These are phyloP conservation scores for Fusarium graminum DNA, from an alignment of 2,329 filamentous ascomycete species.

Conservation along the genomic window DNA sequence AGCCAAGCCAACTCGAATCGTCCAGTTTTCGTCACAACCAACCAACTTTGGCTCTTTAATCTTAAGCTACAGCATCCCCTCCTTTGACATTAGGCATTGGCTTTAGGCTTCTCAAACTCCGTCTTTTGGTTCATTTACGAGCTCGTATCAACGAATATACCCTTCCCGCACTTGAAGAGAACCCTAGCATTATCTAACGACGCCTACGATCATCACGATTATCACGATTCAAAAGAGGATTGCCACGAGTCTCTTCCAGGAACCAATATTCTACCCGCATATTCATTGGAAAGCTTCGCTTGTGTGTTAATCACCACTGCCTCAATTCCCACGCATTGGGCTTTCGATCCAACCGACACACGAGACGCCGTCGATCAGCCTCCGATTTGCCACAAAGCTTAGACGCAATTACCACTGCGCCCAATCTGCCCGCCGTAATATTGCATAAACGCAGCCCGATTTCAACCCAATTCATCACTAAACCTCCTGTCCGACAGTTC, in stretches of 20 bases:
- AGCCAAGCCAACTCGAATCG: conserved; percentile 29
- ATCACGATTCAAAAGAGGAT: conserved; percentile 40
- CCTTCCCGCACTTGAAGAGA: conserved; percentile 9
- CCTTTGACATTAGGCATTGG: conserved; percentile 9
- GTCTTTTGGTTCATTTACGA: conserved; percentile 5
- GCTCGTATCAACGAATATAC: not conserved
- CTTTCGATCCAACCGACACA: conserved; percentile 14
- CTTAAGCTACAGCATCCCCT: conserved; percentile 12
- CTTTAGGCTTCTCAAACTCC: conserved; percentile 22
- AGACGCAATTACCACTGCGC: conserved; percentile 3
- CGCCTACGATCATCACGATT: conserved; percentile 42
- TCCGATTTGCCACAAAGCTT: conserved; percentile 34
- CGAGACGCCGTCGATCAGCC: conserved; percentile 34
- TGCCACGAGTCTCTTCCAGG: conserved; percentile 26
- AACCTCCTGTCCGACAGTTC: conserved; percentile 28
- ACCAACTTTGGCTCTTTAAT: conserved; percentile 30
- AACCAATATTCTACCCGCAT: conserved; percentile 7
- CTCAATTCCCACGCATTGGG: conserved; percentile 26
- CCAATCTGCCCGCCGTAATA: conserved; percentile 11
- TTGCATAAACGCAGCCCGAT: conserved; percentile 21
- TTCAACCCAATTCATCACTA: conserved; percentile 8
- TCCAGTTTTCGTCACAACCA: conserved; percentile 31
- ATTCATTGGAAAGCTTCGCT: conserved; percentile 15
- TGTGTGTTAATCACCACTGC: conserved; percentile 9
- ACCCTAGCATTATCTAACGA: conserved; percentile 35